Evolutionary conservation across 2,329 filamentous ascomycete genomes (phyloP).

Genomic region (Penicillium sp.): DNA sequence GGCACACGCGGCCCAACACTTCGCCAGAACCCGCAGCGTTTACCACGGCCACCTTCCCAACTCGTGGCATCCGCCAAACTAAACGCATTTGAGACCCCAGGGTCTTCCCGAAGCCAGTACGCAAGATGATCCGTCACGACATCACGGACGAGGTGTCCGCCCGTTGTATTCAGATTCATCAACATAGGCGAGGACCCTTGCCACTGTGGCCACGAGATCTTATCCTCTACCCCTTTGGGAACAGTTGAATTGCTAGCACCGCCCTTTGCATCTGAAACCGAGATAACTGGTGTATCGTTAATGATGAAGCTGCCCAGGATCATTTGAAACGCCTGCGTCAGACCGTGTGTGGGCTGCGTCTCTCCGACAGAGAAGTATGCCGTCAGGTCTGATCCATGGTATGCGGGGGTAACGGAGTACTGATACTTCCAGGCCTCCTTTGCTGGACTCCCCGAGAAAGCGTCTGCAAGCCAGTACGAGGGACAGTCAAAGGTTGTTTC

Average conservation of each 20-base stretch:
- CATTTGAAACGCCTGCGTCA: constrained; percentile 42
- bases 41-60: constrained; percentile 51
- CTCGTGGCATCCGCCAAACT: constrained; percentile 43
- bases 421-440: constrained; percentile 50
- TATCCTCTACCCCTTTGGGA: constrained; percentile 18
- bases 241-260: constrained; percentile 25
- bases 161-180: constrained; percentile 51
- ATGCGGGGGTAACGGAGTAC: constrained; percentile 65
- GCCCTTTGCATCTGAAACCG: constrained; percentile 12
- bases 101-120: constrained; percentile 27
- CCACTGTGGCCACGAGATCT: constrained; percentile 38
- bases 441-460: constrained; percentile 35
- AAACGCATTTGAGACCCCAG: constrained; percentile 42
- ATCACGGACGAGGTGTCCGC: constrained; percentile 30
- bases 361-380: constrained; percentile 26
- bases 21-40: constrained; percentile 49
- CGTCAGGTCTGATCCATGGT: constrained; percentile 63
- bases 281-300: constrained; percentile 35
- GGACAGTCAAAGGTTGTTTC: constrained; percentile 58
- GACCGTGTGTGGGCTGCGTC: constrained; percentile 25
- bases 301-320: constrained; percentile 51
- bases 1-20: constrained; percentile 11
- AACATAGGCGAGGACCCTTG: constrained; percentile 34
- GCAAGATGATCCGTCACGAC: constrained; percentile 23
- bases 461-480: constrained; percentile 55